Base-by-base conservation (phyloP, 2,329 filamentous ascomycete genomes). In the Trichoderma brevicompactum region DNA sequence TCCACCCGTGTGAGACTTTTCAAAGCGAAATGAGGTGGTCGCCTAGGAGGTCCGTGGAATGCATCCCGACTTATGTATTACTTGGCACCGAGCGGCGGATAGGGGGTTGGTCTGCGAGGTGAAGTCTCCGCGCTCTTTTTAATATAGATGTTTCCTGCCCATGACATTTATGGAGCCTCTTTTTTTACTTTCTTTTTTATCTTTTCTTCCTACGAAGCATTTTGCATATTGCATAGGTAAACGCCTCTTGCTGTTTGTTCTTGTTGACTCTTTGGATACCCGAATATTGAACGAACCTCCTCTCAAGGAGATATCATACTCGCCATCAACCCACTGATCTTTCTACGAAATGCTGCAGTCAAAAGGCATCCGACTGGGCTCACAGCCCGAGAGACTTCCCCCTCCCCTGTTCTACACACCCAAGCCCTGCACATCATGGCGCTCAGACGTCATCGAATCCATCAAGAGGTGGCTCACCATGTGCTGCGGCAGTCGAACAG, bases 391-490 rank as follows among this genome's bases (percentile, higher is more conserved):
- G 12, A 52, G 40, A 5, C 36, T 63, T 2, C 13, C 50, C 8
- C 8, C 40, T 28, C 28, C 55, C 19, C 43, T 49, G 17, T 66
- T 56, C 44, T 50, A 64, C 40, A 60, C 23, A 34, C 44, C 50
- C n/a, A 49, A 43, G 17, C 59, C 49, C 8, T 2, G 59, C 15
- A 17, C 34, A 17, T 44, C 56, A 15, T 62, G 66, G 56, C 50
- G 55, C 49, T 28, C 54, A n/a, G 49, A 61, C 7, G 34, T 48
- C 28, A 34, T 61, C 1, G 36, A 49, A 10, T 61, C 65, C 34
- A 60, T 67, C 53, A 67, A 63, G 54, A 64, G 53, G 17, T 67
- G 65, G 38, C 64, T 69, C 34, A 65, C 64, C 19, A 65, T 64
- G 61, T 68, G 67, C 56, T 67, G 64, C 36, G 58, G 67, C 28